phyloP scores from a whole-genome alignment of 148 eudicot species.

The Rhododendron ferrugineum region DNA sequence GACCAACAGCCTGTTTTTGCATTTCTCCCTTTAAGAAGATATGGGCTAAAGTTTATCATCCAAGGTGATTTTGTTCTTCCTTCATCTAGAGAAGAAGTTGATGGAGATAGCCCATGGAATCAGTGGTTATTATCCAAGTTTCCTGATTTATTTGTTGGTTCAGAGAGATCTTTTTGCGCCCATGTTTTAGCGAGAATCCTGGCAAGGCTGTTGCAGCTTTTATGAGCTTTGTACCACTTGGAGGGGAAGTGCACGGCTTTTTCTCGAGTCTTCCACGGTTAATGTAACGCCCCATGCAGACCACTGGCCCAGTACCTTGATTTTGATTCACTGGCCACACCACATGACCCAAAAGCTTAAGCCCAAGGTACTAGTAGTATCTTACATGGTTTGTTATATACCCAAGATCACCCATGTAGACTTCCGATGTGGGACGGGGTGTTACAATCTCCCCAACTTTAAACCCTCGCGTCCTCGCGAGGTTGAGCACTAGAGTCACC shows the following conservation, averaged over 20 bases:
- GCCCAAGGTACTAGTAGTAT: too few species aligned
- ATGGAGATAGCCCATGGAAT: constrained; percentile 94
- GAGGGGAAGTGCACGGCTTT: constrained; percentile 92
- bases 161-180: constrained; percentile 62
- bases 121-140: constrained; percentile 89
- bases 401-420: too few species aligned
- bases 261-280: constrained; percentile 80
- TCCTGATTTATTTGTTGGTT: constrained; percentile 72
- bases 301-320: too few species aligned
- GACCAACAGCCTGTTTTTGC: constrained; percentile 96
- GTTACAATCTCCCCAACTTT: too few species aligned
- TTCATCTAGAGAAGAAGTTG: constrained; percentile 97
- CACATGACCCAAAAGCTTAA: too few species aligned
- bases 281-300: too few species aligned
- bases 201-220: constrained; percentile 73
- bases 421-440: too few species aligned
- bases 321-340: too few species aligned
- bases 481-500: too few species aligned
- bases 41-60: constrained; percentile 88
- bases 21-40: constrained; percentile 87
- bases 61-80: constrained; percentile 99
- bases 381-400: too few species aligned
- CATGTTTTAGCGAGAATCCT: constrained; percentile 55
- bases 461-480: too few species aligned
- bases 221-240: constrained; percentile 88